These are phyloP conservation scores for Symbiodinium pilosum DNA, from an alignment of 73 alveolate species.

Conservation along the genomic window DNA sequence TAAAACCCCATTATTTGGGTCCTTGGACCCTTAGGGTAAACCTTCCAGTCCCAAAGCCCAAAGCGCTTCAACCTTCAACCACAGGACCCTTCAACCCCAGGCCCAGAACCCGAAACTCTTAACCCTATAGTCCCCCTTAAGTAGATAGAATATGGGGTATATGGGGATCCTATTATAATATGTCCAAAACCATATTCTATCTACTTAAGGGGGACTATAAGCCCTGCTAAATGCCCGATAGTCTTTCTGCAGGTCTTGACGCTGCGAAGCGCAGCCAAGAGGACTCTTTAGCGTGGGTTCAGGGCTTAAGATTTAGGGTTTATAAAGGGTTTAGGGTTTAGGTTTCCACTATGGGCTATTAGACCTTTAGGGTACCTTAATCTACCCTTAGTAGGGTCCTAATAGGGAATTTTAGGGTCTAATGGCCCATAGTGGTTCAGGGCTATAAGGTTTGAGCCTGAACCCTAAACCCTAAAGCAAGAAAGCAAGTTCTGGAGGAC, in stretches of 20 bases:
- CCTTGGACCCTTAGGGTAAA: neutral
- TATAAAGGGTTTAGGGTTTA: neutral
- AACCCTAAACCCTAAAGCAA: neutral
- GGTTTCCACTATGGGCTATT: too few relatives aligned
- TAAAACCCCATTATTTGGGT: neutral
- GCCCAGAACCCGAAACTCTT: neutral
- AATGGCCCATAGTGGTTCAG: neutral
- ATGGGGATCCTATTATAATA: neutral
- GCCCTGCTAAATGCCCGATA: neutral
- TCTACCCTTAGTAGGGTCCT: neutral
- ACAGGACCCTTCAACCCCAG: neutral
- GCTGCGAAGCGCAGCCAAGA: too few relatives aligned
- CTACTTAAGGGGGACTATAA: neutral
- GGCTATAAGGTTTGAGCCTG: neutral
- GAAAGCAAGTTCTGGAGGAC: neutral
- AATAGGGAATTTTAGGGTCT: neutral
- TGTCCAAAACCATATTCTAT: neutral
- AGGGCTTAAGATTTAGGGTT: too few relatives aligned
- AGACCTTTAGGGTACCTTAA: neutral
- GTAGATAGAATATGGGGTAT: neutral
- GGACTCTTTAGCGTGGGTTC: too few relatives aligned
- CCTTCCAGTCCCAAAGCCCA: neutral
- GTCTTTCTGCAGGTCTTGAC: neutral
- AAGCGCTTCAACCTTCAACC: neutral
- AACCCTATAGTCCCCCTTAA: neutral